Percentiles rank a stretch among this genome's conserved stretches.
Conservation (phyloP, 345 rosid genomes). For the Salix dunnii region DNA sequence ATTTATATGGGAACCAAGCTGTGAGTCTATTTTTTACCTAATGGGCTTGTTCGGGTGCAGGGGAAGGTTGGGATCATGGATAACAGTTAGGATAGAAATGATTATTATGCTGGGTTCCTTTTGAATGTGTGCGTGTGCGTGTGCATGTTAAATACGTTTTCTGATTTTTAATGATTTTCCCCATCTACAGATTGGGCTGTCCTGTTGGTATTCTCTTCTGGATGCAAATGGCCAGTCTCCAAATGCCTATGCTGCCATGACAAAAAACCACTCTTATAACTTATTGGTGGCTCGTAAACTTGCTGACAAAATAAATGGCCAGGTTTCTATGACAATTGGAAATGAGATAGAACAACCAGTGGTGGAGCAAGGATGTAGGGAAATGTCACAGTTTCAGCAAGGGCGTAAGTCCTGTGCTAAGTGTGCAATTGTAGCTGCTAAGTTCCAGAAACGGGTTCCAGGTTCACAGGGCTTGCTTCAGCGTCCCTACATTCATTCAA, state of each 20-base stretch:
- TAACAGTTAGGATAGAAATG: neutral
- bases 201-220: slow-evolving; percentile 60
- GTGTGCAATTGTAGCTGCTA: slow-evolving; percentile 53
- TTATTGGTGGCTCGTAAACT: slow-evolving; percentile 59
- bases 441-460: slow-evolving; percentile 39
- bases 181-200: slow-evolving; percentile 55
- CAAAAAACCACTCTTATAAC: slow-evolving; percentile 64
- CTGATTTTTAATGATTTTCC: neutral
- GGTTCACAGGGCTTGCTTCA: slow-evolving; percentile 64
- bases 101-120: neutral
- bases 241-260: slow-evolving; percentile 53
- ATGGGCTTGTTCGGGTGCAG: neutral
- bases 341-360: slow-evolving; percentile 37
- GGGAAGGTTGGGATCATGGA: neutral
- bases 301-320: slow-evolving; percentile 60
- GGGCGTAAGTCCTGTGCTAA: slow-evolving; percentile 44
- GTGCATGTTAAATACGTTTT: neutral
- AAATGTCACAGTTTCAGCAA: slow-evolving; percentile 17
- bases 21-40: neutral
- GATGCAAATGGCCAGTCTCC: slow-evolving; percentile 65
- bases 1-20: neutral
- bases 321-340: slow-evolving; percentile 59
- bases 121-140: neutral
- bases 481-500: slow-evolving; percentile 68
- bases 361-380: slow-evolving; percentile 11